Evolutionary conservation across 1,284 basidiomycete species (phyloP), one percentile per base, ranked within the genome.

Genomic region (Ganoderma leucocontextum): DNA sequence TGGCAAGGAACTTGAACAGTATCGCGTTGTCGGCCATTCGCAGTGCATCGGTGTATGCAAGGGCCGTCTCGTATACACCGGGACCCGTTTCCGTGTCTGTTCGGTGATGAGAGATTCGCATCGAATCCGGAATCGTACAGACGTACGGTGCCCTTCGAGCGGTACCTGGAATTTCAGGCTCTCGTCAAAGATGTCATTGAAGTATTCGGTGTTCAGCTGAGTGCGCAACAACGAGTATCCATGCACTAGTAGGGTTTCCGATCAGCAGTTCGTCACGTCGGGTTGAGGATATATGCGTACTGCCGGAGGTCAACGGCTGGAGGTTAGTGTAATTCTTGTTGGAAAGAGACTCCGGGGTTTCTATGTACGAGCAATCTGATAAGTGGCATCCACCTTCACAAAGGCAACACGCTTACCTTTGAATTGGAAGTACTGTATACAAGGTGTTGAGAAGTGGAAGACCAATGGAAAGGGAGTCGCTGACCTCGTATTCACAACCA

Each of bases 41-140:
- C 17, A 88, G 78, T 0, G 93, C 93, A 36, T 90, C 87, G 2
- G 94, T 96, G 77, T 98, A 99, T 13, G 94, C 94, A 41, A 99
- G 84, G 0, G 97, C 97, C 2, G 97, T 97, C 79, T 99, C 97
- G 69, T 93, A 92, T 0, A 99, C 97, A 47, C 92, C 92, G 5
- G 95, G 95, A 1, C 96, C 97, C 0, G 97, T 98, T 81, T 99
- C 97, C 39, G 97, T 98, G 78, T 99, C 95, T 96, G 70, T 15
- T 35, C 7, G 6, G 19, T 2, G 12, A 25, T 42, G 17, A 39
- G 42, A 22, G 29, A 49, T 12, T 49, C 17, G 25, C 35, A 3
- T 35, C 7, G 13, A 67, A 58, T 39, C 25, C 25, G 59, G 35
- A 4, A 47, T 64, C 7, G 59, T 4, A 60, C 17, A 65, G 22